Base-by-base conservation (phyloP, 2,329 filamentous ascomycete species). In the Microsporum canis region DNA sequence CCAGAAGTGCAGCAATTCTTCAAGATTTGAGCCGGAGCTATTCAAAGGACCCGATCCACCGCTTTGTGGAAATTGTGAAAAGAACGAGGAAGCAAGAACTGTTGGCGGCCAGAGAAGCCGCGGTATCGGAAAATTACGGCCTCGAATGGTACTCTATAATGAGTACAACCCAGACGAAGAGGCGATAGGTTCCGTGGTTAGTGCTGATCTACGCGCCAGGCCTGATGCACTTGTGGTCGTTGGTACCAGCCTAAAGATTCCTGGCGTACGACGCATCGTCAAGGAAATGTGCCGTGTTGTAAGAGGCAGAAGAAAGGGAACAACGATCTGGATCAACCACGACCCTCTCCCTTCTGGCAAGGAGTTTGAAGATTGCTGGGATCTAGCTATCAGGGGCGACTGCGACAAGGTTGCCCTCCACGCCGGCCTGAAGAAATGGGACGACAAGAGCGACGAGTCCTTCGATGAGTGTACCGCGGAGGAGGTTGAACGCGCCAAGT, bases 91-190 rank as follows among this genome's bases (percentile, higher is more conserved):
- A 62, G 83, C 91, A 56, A 88, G 94, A 68, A 88, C 87, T 14
- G 80, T 81, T 3, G 88, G 86, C 10, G 91, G 91, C 57, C 92
- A 96, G 75, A 85, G 94, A 62, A 95, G 91, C 70, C 94, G 96
- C 70, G 94, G 94, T 1, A 88, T 99, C 68, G 94, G 94, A 47
- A 85, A 89, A 63, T 78, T 99, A 64, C 85, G 94, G 27, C 94
- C 94, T 27, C 84, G 94, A 61, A 96, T 99, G 78, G 92, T 97
- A 3, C 81, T 99, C 7, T 99, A 99, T 78, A 96, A 97, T 71
- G 94, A 99, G 73, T 88, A 89, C 72, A 96, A 97, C 71, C 94
- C 94, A 0, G 94, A 99, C 66, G 90, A 94, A 66, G 92, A 96
- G 67, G 92, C 94, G 12, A 99, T 99, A 71, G 91, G 92, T 49